Evolutionary conservation across 805 yeast species (phyloP).

Genomic region (Citeromyces nyonsensis): DNA sequence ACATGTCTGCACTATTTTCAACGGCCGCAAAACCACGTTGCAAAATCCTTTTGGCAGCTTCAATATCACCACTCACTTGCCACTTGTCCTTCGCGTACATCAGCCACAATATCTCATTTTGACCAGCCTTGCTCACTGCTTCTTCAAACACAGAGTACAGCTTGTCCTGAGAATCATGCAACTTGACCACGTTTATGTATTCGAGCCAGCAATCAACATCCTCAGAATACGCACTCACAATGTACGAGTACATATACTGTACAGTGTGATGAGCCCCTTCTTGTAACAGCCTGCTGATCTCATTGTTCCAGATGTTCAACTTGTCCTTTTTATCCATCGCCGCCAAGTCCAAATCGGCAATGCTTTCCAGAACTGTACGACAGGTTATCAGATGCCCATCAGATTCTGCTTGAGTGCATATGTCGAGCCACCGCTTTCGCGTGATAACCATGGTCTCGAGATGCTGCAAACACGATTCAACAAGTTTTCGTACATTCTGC

Average conservation of each 20-base stretch:
- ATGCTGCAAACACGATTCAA: constrained; percentile 5
- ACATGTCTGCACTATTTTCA: constrained; percentile 35
- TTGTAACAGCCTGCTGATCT: no score
- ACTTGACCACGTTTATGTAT: not conserved
- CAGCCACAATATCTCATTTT: constrained; percentile 33
- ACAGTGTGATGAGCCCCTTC: not conserved
- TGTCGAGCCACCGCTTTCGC: no score
- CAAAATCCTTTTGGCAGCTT: constrained; percentile 38
- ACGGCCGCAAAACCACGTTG: constrained; percentile 24
- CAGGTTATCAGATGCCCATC: no score
- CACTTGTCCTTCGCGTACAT: constrained; percentile 65
- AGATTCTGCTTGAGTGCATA: no score
- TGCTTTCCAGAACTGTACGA: no score
- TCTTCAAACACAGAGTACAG: constrained; percentile 31
- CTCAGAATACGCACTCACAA: constrained; percentile 8
- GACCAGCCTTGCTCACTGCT: constrained; percentile 35
- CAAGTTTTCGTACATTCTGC: no score
- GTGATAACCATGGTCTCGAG: no score
- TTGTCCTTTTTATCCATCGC: no score
- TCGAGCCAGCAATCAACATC: constrained; percentile 4
- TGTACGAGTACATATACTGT: constrained; percentile 6
- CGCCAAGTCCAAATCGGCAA: no score
- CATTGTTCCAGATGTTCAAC: no score
- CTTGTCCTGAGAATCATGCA: constrained; percentile 5
- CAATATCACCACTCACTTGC: constrained; percentile 27